Percentiles rank a stretch among this genome's conserved stretches.
These are phyloP conservation scores for Echinochloa phyllopogon DNA, from an alignment of 176 grass and related monocot genomes.

Conservation along the genomic window DNA sequence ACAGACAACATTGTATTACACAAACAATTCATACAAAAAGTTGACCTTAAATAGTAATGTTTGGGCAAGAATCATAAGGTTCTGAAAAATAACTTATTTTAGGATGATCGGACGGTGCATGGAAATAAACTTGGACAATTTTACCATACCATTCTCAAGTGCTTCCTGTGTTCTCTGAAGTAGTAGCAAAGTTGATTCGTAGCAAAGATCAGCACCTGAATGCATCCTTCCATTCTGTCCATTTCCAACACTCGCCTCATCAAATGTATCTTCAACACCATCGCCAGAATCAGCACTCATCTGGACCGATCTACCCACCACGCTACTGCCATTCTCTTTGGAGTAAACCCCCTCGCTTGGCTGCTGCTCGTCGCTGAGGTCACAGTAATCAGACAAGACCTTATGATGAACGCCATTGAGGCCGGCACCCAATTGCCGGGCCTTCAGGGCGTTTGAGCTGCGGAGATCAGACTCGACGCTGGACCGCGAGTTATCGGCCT, in stretches of 20 bases:
- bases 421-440: background rate
- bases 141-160: constrained; percentile 62
- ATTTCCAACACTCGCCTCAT: constrained; percentile 38
- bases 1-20: background rate
- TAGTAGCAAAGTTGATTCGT: constrained; percentile 51
- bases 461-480: constrained; percentile 53
- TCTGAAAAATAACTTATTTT: background rate
- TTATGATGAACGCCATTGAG: constrained; percentile 43
- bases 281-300: constrained; percentile 43
- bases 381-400: constrained; percentile 30
- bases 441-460: constrained; percentile 24
- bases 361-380: constrained; percentile 49
- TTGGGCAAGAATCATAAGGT: background rate
- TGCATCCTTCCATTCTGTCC: constrained; percentile 11
- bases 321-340: constrained; percentile 44
- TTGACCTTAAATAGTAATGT: background rate
- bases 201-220: constrained; percentile 42
- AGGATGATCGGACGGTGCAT: background rate
- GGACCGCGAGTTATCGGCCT: constrained; percentile 48
- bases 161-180: constrained; percentile 68
- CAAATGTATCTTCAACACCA: constrained; percentile 6
- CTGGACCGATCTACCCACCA: constrained; percentile 4
- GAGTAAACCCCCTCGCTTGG: constrained; percentile 47
- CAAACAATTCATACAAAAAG: background rate
- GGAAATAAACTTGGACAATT: constrained; percentile 8